Base-by-base conservation (phyloP, 805 yeast species). In the Metschnikowia drakensbergensis region DNA sequence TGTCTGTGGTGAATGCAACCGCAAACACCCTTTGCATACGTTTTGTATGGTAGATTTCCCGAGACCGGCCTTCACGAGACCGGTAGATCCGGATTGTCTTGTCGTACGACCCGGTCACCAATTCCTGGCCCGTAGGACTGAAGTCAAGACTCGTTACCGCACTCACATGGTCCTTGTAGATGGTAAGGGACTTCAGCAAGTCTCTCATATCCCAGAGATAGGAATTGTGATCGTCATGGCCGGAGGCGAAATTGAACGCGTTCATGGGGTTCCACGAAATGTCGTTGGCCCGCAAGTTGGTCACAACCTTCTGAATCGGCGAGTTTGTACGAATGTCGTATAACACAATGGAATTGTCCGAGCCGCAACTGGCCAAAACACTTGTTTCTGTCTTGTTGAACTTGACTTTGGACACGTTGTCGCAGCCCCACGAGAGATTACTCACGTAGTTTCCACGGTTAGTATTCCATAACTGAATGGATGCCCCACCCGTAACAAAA, bases 241-340 rank as follows among this genome's bases (percentile, higher is more conserved):
- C 98, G 36, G 88, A 82, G 13, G 91, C 97, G 71, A 94, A 92
- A 62, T 86, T 83, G 70, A 81, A 94, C 1, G 98, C 96, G 67
- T 94, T 98, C 85, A 94, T 88, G 4, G 99, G 99, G 68, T 94
- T 94, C 98, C 98, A 94, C 48, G 90, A 78, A 26, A 94, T 76
- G 41, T 92, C 76, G 66, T 94, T 94, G 17, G 91, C 87, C 59
- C 95, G 78, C 78, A 94, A 75, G 17, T 82, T 72, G 27, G 94
- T 87, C 41, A 86, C 86, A 50, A 92, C 80, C 65, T 91, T 92
- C 67, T 95, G 98, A 4, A 95, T 82, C 10, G 99, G 97, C 2
- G 96, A 79, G 59, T 87, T 83, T 5, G 97, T 88, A 60, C 99
- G 81, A 43, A 88, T 74, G 66, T 94, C 99, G 66, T 94, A 94